Conservation (phyloP, 352 stramenopile species). For the Pythium coloratum region DNA sequence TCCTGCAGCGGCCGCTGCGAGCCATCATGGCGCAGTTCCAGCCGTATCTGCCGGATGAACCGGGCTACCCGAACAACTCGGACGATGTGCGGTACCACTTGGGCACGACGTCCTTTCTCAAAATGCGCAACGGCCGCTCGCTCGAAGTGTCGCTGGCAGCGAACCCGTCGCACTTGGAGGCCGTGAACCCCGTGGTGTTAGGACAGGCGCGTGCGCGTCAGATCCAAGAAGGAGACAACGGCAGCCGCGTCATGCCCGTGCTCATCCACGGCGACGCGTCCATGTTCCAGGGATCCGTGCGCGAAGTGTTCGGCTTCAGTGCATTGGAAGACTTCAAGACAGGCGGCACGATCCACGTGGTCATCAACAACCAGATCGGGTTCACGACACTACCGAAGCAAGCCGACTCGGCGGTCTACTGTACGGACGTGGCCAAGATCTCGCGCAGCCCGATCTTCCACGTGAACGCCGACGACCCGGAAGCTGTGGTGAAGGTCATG, state of each 20-base stretch:
- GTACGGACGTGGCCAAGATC: slow-evolving; percentile 97
- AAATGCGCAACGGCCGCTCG: slow-evolving; percentile 61
- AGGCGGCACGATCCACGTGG: slow-evolving; percentile 98
- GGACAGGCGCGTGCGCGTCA: slow-evolving; percentile 96
- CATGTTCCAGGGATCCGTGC: slow-evolving; percentile 81
- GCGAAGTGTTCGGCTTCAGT: slow-evolving; percentile 83
- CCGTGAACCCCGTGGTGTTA: slow-evolving; percentile 96
- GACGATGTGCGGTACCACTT: slow-evolving; percentile 90
- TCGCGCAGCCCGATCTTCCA: slow-evolving; percentile 94
- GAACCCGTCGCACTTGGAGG: slow-evolving; percentile 99
- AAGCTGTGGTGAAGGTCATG: slow-evolving; percentile 92
- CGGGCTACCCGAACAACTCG: slow-evolving; percentile 86
- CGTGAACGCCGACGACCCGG: slow-evolving; percentile 97
- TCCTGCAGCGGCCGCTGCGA: slow-evolving; percentile 96
- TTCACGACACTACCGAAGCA: slow-evolving; percentile 99
- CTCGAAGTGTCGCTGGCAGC: slow-evolving; percentile 91
- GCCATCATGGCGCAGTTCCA: slow-evolving; percentile 93
- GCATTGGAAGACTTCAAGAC: slow-evolving; percentile 94
- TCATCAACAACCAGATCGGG: slow-evolving; percentile 99
- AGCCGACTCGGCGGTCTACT: slow-evolving; percentile 96
- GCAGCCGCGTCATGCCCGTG: slow-evolving; percentile 93
- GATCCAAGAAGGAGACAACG: slow-evolving; percentile 71
- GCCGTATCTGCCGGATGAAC: slow-evolving; percentile 81
- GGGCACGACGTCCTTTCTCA: slow-evolving; percentile 71
- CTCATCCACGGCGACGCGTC: slow-evolving; percentile 98